These are phyloP conservation scores for Rhodotorula glutinis DNA, from an alignment of 1,284 basidiomycete genomes.

Conservation along the genomic window DNA sequence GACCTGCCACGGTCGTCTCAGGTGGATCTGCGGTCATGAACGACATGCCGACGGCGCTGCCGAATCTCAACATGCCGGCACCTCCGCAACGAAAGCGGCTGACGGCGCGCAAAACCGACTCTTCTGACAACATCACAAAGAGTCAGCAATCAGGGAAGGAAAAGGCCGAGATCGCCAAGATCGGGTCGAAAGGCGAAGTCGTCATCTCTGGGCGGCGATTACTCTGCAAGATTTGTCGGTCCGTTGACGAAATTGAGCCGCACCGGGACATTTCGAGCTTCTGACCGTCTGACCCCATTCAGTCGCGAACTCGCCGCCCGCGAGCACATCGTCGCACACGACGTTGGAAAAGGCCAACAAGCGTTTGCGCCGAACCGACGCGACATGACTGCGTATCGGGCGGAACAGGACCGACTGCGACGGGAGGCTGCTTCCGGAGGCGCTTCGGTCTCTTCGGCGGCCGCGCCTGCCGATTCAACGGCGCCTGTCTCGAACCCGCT, in stretches of 20 bases:
- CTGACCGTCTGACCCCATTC: neutral
- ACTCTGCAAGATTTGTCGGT: constrained; percentile 88
- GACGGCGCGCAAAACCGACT: constrained; percentile 26
- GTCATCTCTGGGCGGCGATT: constrained; percentile 53
- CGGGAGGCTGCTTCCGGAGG: neutral
- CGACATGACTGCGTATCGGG: constrained; percentile 44
- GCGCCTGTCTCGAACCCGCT: constrained; percentile 13
- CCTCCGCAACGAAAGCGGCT: constrained; percentile 35
- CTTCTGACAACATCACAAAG: constrained; percentile 14
- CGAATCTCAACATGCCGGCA: neutral
- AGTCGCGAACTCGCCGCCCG: constrained; percentile 79
- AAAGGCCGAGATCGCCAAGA: constrained; percentile 33
- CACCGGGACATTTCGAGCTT: neutral
- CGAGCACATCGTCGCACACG: constrained; percentile 89
- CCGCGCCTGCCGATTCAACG: neutral
- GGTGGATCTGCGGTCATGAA: neutral
- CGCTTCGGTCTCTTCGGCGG: neutral
- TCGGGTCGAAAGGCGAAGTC: constrained; percentile 32
- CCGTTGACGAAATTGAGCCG: constrained; percentile 29
- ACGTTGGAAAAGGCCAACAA: constrained; percentile 54
- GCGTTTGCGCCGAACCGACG: constrained; percentile 44
- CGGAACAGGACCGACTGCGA: constrained; percentile 36
- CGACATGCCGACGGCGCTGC: neutral
- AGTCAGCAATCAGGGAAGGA: constrained; percentile 13
- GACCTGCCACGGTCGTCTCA: neutral